phyloP scores from a whole-genome alignment of 163 green algal species.

The Volvox carteri region DNA sequence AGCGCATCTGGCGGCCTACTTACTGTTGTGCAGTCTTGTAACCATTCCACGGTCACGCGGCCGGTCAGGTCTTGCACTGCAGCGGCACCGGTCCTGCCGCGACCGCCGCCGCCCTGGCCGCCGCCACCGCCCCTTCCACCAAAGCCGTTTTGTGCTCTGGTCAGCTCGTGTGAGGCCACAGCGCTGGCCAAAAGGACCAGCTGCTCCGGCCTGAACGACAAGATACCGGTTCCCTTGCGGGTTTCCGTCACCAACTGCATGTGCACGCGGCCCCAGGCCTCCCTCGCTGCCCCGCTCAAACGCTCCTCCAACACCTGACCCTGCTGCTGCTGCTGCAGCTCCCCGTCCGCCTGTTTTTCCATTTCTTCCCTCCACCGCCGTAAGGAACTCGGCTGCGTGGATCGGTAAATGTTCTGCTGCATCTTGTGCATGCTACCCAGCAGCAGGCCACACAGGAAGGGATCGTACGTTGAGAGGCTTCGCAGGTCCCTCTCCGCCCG shows the following conservation, averaged over 20 bases:
- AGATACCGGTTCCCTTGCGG: not conserved
- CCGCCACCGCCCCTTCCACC: not conserved
- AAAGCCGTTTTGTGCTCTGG: not conserved
- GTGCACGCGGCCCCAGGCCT: not conserved
- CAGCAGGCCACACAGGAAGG: not conserved
- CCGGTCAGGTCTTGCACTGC: not conserved
- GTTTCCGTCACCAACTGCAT: constrained; percentile 3
- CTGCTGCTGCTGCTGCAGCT: not conserved
- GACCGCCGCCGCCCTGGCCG: not conserved
- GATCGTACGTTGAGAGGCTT: not conserved
- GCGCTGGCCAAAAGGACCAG: not conserved
- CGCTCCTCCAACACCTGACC: not conserved
- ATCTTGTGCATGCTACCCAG: constrained; percentile 11
- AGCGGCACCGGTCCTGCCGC: not conserved
- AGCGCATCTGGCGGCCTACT: too few species aligned
- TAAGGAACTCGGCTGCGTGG: too few species aligned
- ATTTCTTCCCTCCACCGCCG: not conserved
- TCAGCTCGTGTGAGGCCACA: constrained; percentile 1
- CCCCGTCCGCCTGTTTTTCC: not conserved
- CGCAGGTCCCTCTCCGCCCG: not conserved
- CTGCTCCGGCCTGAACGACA: not conserved
- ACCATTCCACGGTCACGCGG: constrained; percentile 7
- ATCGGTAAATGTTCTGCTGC: not conserved
- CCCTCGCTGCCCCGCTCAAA: not conserved
- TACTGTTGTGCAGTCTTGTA: not conserved